These are phyloP conservation scores for Narthecium ossifragum DNA, from an alignment of 106 monocot species.

Conservation along the genomic window DNA sequence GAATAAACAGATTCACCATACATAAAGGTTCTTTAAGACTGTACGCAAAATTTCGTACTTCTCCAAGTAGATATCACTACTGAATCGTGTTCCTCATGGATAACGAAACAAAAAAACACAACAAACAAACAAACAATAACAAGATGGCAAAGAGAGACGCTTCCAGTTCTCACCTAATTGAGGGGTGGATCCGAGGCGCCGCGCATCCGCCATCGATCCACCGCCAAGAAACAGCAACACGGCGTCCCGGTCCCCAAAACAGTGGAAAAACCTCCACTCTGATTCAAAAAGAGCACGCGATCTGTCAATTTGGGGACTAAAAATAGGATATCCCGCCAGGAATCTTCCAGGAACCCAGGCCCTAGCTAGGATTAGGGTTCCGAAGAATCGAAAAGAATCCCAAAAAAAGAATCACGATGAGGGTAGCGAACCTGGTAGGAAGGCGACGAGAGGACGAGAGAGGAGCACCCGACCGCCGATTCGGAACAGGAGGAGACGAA, in stretches of 20 bases:
- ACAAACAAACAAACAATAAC: neutral
- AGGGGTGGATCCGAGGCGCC: slow-evolving; percentile 19
- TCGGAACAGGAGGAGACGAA: no score
- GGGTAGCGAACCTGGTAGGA: no score
- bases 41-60: no score
- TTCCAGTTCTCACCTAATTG: slow-evolving; percentile 21
- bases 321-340: neutral
- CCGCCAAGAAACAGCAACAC: neutral
- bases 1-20: no score
- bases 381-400: no score
- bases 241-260: no score
- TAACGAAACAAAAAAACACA: neutral
- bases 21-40: no score
- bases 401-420: no score
- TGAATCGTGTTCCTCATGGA: no score
- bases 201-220: slow-evolving; percentile 18
- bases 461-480: no score
- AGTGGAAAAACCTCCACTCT: neutral
- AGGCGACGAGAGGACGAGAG: no score
- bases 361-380: neutral
- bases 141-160: neutral
- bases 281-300: neutral
- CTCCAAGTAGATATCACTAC: no score
- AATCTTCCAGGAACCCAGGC: slow-evolving; percentile 8
- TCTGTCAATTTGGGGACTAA: neutral